A percentile compares a stretch with the other conserved stretches of the same genome.
These are phyloP conservation scores for Rhizopus delemar DNA, from an alignment of 371 early-diverging fungal species.

Conservation along the genomic window DNA sequence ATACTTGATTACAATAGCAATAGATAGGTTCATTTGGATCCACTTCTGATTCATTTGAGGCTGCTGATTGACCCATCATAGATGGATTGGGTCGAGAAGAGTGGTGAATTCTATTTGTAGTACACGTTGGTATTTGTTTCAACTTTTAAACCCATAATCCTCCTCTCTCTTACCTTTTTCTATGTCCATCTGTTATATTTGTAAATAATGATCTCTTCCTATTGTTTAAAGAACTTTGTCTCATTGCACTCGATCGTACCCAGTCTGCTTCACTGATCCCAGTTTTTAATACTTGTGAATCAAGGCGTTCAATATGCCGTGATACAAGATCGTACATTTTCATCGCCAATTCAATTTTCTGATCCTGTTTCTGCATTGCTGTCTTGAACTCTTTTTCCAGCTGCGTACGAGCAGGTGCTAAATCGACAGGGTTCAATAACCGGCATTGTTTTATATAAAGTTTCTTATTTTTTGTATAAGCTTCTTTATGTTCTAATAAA, in stretches of 20 bases:
- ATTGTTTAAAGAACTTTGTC: slow-evolving; percentile 7
- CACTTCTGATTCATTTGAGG: slow-evolving; percentile 60
- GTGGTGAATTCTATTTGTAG: slow-evolving; percentile 26
- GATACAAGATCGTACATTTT: slow-evolving; percentile 42
- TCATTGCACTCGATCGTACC: slow-evolving; percentile 6
- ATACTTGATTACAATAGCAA: slow-evolving; percentile 89
- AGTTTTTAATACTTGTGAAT: slow-evolving; percentile 33
- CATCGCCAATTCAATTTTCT: slow-evolving; percentile 39
- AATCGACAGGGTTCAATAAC: slow-evolving; percentile 4
- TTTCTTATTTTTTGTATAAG: slow-evolving; percentile 27
- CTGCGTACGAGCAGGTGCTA: slow-evolving; percentile 16
- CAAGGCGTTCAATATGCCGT: slow-evolving; percentile 37
- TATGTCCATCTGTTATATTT: neutral
- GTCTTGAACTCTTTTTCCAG: slow-evolving; percentile 34
- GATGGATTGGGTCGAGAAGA: slow-evolving; percentile 30
- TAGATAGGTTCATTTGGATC: slow-evolving; percentile 92
- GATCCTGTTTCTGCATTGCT: slow-evolving; percentile 41
- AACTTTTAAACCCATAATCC: neutral
- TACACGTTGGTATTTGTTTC: neutral
- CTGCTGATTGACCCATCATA: neutral
- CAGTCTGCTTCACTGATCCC: slow-evolving; percentile 26
- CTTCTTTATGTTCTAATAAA: slow-evolving; percentile 19
- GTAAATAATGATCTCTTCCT: neutral
- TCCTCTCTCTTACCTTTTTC: slow-evolving; percentile 13
- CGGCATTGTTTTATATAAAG: slow-evolving; percentile 22